A percentile compares a stretch with the other conserved stretches of the same genome.
Conservation (phyloP, 192 early-diverging fungal genomes). For the Podila epigama region DNA sequence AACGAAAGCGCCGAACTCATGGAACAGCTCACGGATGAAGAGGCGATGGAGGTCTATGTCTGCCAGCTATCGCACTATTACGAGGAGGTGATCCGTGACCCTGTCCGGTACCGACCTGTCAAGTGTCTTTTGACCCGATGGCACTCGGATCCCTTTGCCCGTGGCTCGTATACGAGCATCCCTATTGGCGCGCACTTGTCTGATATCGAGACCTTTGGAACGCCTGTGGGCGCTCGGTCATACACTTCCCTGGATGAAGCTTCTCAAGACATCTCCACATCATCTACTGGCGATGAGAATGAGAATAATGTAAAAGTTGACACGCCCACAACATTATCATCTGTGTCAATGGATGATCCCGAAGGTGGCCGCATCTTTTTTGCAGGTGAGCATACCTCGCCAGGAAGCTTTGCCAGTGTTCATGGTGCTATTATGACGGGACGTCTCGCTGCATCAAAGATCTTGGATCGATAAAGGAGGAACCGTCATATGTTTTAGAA, state of each 20-base stretch:
- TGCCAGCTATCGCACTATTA: constrained; percentile 45
- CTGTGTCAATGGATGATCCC: constrained; percentile 17
- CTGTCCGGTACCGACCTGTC: background rate
- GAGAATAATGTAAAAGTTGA: background rate
- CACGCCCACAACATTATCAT: background rate
- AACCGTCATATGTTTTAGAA: background rate
- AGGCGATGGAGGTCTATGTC: constrained; percentile 21
- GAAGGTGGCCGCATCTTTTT: constrained; percentile 44
- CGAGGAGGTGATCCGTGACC: background rate
- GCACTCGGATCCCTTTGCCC: constrained; percentile 53
- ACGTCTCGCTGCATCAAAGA: constrained; percentile 31
- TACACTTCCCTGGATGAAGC: background rate
- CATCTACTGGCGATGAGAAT: too few relatives aligned
- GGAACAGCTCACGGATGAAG: constrained; percentile 20
- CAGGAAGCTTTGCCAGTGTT: constrained; percentile 48
- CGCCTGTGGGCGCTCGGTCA: constrained; percentile 25
- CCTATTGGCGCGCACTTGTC: constrained; percentile 25
- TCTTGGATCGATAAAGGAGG: background rate
- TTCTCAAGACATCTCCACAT: constrained; percentile 1
- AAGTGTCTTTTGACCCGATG: constrained; percentile 44
- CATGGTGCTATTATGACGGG: constrained; percentile 58
- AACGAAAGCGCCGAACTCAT: constrained; percentile 36
- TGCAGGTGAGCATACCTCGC: constrained; percentile 56
- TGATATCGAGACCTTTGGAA: constrained; percentile 42
- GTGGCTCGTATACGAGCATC: constrained; percentile 55